Conservation (phyloP, 2,329 filamentous ascomycete species). For the Sclerotinia sclerotiorum region DNA sequence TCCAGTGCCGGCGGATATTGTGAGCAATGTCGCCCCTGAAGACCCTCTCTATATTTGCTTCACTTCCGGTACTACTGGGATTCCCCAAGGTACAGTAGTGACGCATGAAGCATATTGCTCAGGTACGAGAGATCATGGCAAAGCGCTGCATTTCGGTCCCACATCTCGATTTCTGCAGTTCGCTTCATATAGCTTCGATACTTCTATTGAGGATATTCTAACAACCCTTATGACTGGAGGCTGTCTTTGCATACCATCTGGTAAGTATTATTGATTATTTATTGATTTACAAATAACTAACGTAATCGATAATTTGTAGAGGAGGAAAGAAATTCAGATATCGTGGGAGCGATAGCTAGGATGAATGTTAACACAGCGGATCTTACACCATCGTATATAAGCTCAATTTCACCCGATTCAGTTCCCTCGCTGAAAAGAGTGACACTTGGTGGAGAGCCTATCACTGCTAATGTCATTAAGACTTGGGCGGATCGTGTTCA, state of each 20-base stretch:
- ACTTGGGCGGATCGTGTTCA: constrained; percentile 24
- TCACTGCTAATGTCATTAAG: constrained; percentile 20
- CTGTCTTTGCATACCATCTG: constrained; percentile 31
- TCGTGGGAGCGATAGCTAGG: constrained; percentile 37
- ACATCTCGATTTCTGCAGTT: constrained; percentile 31
- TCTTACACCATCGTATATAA: constrained; percentile 33
- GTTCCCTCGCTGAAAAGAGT: constrained; percentile 20
- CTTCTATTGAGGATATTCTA: constrained; percentile 29
- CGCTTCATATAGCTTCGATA: constrained; percentile 32
- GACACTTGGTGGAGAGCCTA: constrained; percentile 25
- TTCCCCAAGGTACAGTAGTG: constrained; percentile 42
- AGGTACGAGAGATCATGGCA: constrained; percentile 31
- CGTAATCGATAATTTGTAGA: constrained; percentile 20
- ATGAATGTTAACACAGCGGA: constrained; percentile 32
- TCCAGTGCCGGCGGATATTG: neutral
- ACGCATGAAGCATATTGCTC: constrained; percentile 20
- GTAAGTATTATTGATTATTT: constrained; percentile 3
- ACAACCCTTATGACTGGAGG: constrained; percentile 30
- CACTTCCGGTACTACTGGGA: constrained; percentile 48
- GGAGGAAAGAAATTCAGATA: constrained; percentile 35
- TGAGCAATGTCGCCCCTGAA: constrained; percentile 10
- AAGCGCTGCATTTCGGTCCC: constrained; percentile 35
- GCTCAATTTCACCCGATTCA: neutral
- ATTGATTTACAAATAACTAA: neutral
- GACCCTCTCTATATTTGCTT: constrained; percentile 45